These are phyloP conservation scores for Saxophila tyrrhenica DNA, from an alignment of 495 filamentous ascomycete genomes.

Conservation along the genomic window DNA sequence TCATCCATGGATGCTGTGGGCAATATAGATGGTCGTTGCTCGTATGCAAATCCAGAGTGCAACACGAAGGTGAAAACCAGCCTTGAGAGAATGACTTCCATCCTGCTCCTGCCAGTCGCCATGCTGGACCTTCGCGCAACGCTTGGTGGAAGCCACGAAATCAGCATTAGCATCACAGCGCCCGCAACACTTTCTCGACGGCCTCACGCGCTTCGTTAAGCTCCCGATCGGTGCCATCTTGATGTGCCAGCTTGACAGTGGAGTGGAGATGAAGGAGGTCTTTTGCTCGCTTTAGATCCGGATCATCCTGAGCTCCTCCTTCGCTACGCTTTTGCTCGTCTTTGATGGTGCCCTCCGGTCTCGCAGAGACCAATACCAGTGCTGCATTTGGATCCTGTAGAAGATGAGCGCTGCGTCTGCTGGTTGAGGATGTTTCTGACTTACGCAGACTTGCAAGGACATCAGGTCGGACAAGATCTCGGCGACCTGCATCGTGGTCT, in stretches of 20 bases:
- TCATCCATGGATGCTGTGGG: too few relatives aligned
- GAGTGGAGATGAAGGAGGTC: conserved; percentile 50
- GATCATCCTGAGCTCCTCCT: conserved; percentile 19
- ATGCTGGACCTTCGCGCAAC: too few relatives aligned
- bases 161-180: too few relatives aligned
- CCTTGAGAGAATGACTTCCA: too few relatives aligned
- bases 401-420: not conserved
- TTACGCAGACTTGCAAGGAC: conserved; percentile 12
- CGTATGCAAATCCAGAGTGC: too few relatives aligned
- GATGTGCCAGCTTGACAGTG: conserved; percentile 39
- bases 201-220: conserved; percentile 13
- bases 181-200: conserved; percentile 9
- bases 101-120: too few relatives aligned
- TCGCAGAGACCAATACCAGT: conserved; percentile 46
- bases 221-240: conserved; percentile 19
- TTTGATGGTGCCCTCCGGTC: conserved; percentile 24
- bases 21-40: too few relatives aligned
- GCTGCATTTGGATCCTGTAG: conserved; percentile 50
- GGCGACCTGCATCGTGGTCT: conserved; percentile 11
- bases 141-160: too few relatives aligned
- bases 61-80: too few relatives aligned
- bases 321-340: conserved; percentile 5
- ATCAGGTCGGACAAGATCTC: conserved; percentile 12
- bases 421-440: not conserved
- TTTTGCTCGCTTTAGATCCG: conserved; percentile 44